Evolutionary conservation across 441 rosid species (phyloP).

Genomic region (Populus hybrid): DNA sequence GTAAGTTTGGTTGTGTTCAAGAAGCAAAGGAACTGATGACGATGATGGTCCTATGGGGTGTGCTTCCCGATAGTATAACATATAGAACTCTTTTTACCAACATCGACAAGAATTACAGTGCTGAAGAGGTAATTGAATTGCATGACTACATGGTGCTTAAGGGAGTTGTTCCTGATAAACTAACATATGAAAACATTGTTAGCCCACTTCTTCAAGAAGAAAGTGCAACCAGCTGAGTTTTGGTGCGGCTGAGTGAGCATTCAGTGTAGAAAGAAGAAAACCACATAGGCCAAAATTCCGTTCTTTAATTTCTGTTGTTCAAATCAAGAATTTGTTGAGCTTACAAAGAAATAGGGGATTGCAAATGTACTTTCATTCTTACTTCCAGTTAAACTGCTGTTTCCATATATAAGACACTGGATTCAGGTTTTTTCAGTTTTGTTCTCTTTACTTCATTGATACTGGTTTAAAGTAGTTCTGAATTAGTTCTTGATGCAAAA

Average conservation of each 20-base stretch:
- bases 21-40: slow-evolving; percentile 49
- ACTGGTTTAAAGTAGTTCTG: neutral
- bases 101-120: slow-evolving; percentile 32
- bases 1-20: slow-evolving; percentile 46
- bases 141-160: slow-evolving; percentile 64
- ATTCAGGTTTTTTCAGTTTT: neutral
- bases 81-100: slow-evolving; percentile 52
- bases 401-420: neutral
- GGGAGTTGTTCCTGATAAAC: slow-evolving; percentile 51
- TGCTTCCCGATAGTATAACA: slow-evolving; percentile 55
- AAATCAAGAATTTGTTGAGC: neutral
- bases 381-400: neutral
- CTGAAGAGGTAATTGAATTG: slow-evolving; percentile 51
- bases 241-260: neutral
- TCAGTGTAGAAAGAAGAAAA: neutral
- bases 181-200: slow-evolving; percentile 32
- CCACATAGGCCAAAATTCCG: neutral
- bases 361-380: neutral
- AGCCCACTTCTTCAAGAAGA: slow-evolving; percentile 39
- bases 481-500: neutral
- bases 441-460: neutral
- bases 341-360: neutral
- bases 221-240: slow-evolving; percentile 8
- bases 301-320: neutral
- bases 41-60: slow-evolving; percentile 47